Evolutionary conservation across 257 asterid genomes (phyloP), one percentile per base, ranked within the genome.

Genomic region (Rhazya stricta): DNA sequence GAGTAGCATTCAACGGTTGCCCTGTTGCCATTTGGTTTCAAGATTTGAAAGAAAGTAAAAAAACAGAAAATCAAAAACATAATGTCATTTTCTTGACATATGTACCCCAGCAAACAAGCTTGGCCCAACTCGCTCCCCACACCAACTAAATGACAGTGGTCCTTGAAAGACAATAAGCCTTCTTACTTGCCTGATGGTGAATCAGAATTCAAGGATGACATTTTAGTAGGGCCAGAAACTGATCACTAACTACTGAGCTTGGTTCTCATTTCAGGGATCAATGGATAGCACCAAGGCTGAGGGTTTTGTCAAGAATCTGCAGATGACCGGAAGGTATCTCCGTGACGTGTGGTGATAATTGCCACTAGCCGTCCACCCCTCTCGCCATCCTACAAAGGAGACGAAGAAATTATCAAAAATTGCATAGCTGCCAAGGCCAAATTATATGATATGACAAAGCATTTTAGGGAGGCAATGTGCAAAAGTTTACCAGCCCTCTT

Each of bases 241-340:
- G 5, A 51, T 36, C 3, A 23, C 61, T 56, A 29, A n/a, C n/a
- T n/a, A n/a, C n/a, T n/a, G n/a, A 9, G 19, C 37, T 0, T 1
- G 27, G 6, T 19, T 62, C 74, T 34, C 43, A 7, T 83, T 80
- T 74, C 93, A 93, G 97, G 97, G 97, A 58, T 84, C 91, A 30
- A 63, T 89, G 81, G 91, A 87, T 79, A 85, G 91, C 88, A 77
- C 97, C 6, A 81, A 85, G 86, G 89, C 97, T 5, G 98, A 93
- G 88, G 77, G 88, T 80, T 66, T 87, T 79, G 96, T 91, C 87
- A 93, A 93, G 88, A 93, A 89, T 83, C 90, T 93, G 75, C 96
- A 89, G 71, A 87, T 76, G 45, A 79, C 77, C 0, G 98, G 98
- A 76, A 88, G 98, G 74, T 93, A 93, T 62, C 82, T 93, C 71